A percentile compares a stretch with the other conserved stretches of the same genome.
phyloP scores from a whole-genome alignment of 2,329 filamentous ascomycete species.

The Diplodia scrobiculata region DNA sequence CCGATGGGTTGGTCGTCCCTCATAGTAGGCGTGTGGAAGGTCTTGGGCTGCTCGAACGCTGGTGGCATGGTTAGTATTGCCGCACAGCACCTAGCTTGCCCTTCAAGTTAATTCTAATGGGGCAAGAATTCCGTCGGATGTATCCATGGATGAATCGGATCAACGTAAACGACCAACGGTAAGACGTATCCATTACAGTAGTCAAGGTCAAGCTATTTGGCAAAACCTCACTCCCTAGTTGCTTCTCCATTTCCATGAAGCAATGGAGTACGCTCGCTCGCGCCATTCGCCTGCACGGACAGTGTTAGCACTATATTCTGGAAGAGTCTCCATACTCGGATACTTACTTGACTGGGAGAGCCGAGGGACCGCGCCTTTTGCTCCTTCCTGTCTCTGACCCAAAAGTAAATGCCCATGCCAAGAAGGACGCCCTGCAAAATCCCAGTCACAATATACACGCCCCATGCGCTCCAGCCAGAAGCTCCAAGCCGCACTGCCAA shows the following conservation, averaged over 20 bases:
- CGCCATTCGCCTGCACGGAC: neutral
- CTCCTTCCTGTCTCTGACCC: constrained; percentile 53
- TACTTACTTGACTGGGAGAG: neutral
- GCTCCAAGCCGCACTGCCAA: constrained; percentile 76
- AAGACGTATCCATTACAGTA: neutral
- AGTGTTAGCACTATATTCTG: neutral
- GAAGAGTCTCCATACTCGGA: no score
- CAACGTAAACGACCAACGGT: neutral
- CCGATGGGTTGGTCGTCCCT: no score
- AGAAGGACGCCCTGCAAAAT: constrained; percentile 80
- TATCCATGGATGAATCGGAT: neutral
- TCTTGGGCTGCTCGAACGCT: no score
- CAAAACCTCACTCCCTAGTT: neutral
- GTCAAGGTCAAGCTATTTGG: neutral
- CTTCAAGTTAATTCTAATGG: no score
- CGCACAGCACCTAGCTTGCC: no score
- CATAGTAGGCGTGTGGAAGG: no score
- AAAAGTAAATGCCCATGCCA: constrained; percentile 76
- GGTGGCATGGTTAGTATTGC: no score
- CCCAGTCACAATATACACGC: constrained; percentile 85
- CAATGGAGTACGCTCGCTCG: constrained; percentile 11
- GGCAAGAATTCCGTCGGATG: neutral
- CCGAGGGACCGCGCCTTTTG: constrained; percentile 10
- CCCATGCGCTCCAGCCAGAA: constrained; percentile 93
- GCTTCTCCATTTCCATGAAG: constrained; percentile 1